Base-by-base conservation (phyloP, 225 moss, liverwort and hornwort species). In the Marchantia paleacea region DNA sequence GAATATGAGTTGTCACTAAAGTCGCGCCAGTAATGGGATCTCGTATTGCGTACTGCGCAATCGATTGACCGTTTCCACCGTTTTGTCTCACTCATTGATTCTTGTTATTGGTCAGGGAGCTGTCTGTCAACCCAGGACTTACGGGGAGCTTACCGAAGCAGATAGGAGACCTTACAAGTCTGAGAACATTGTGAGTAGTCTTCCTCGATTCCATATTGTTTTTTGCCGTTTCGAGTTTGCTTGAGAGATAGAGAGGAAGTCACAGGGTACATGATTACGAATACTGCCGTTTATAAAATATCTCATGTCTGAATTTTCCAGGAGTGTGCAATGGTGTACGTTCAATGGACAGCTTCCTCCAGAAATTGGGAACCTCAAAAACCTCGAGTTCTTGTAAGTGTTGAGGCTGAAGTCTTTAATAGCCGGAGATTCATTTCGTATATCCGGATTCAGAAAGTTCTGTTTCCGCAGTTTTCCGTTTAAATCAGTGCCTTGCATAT, bases 241-340 rank as follows among this genome's bases (percentile, higher is more conserved):
- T 31, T 10, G 7, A 47, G 16, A 39, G 12, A 31, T 69, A 16
- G 47, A 16, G 6, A 7, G 18, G 12, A 31, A 14, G 5, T 15
- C 39, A 20, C 47, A 5, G 7, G 18, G 4, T 31, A 39, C 47
- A 24, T 62, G n/a, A 16, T 22, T 62, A 22, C n/a, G 15, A 7
- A 8, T 24, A 39, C n/a, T 62, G 62, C 24, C n/a, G 10, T 22
- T 24, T 62, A 22, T 7, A 24, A 62, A 16, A 39, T 39, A 5
- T 24, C 18, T n/a, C 7, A 22, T 24, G 62, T 9, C 1, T 62
- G 7, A 22, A 18, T 22, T 75, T 54, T 65, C 49, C 85, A 88
- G 88, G 85, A 85, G 83, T 79, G 3, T 85, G 26, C 88, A 85
- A 7, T 83, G 75, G 53, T 85, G 85, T 75, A 31, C 12, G 11